Conservation (phyloP, 495 filamentous ascomycete species). For the Neurospora sp. region DNA sequence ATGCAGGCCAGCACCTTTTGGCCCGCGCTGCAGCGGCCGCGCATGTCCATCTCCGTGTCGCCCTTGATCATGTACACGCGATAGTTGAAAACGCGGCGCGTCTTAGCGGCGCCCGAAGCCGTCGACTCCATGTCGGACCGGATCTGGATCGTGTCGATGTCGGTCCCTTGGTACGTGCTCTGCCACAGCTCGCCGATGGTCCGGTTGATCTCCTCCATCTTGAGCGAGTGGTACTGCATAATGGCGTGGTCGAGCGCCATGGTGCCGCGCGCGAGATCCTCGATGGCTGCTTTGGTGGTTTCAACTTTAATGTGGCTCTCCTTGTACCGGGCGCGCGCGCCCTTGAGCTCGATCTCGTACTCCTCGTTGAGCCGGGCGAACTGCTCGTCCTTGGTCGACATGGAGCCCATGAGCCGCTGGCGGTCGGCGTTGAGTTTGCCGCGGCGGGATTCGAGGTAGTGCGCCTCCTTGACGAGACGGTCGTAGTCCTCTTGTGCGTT, state of each 20-base stretch:
- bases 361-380: conserved; percentile 58
- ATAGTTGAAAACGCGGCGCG: conserved; percentile 89
- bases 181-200: conserved; percentile 95
- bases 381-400: conserved; percentile 75
- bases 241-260: conserved; percentile 85
- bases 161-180: conserved; percentile 91
- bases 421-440: conserved; percentile 44
- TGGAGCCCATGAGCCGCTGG: conserved; percentile 52
- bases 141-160: conserved; percentile 95
- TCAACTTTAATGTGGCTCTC: conserved; percentile 85
- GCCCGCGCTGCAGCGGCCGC: conserved; percentile 89
- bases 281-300: conserved; percentile 84
- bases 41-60: conserved; percentile 98
- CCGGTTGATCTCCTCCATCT: conserved; percentile 98
- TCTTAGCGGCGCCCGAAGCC: conserved; percentile 28
- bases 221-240: conserved; percentile 88
- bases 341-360: conserved; percentile 78
- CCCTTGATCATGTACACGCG: conserved; percentile 97
- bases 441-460: conserved; percentile 47
- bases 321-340: conserved; percentile 72
- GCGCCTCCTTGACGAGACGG: conserved; percentile 59
- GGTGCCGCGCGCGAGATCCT: conserved; percentile 74
- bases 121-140: conserved; percentile 72
- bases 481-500: conserved; percentile 76
- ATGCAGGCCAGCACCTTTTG: conserved; percentile 95